Conservation (phyloP, 2,329 filamentous ascomycete genomes). For the Capronia coronata region DNA sequence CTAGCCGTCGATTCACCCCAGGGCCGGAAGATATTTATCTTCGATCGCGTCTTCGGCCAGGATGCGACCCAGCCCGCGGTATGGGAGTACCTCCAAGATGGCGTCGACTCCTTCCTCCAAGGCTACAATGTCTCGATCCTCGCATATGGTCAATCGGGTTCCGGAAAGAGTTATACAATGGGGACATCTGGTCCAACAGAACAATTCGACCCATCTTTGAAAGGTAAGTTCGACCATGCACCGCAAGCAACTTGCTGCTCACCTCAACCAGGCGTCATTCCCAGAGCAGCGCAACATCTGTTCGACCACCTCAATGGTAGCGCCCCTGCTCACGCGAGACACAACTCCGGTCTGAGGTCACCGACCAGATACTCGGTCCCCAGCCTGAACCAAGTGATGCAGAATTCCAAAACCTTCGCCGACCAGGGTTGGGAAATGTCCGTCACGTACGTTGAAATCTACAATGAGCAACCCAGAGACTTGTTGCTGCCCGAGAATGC, state of each 20-base stretch:
- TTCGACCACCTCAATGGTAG: constrained; percentile 76
- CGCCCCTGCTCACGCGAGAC: constrained; percentile 49
- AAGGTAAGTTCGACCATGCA: constrained; percentile 54
- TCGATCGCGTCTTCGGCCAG: constrained; percentile 86
- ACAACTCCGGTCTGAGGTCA: constrained; percentile 68
- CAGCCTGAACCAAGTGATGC: constrained; percentile 39
- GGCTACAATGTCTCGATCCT: constrained; percentile 98
- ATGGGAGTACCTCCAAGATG: constrained; percentile 90
- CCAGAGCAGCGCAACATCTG: constrained; percentile 74
- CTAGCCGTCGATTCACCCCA: constrained; percentile 85
- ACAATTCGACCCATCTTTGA: constrained; percentile 61
- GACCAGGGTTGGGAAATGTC: constrained; percentile 86
- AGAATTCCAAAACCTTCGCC: constrained; percentile 38
- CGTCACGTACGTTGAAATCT: constrained; percentile 94
- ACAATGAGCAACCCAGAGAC: constrained; percentile 93
- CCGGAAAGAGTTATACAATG: constrained; percentile 98
- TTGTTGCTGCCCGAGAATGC: constrained; percentile 72
- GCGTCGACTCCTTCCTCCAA: constrained; percentile 81
- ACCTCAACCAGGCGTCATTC: constrained; percentile 71
- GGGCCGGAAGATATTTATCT: constrained; percentile 90
- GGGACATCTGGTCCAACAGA: constrained; percentile 83
- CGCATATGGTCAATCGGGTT: constrained; percentile 94
- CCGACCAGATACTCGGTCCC: constrained; percentile 69
- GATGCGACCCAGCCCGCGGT: constrained; percentile 79
- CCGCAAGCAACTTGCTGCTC: background rate